A percentile compares a stretch with the other conserved stretches of the same genome.
These are phyloP conservation scores for Oenanthe sinensis DNA, from an alignment of 129 eudicot species.

Conservation along the genomic window DNA sequence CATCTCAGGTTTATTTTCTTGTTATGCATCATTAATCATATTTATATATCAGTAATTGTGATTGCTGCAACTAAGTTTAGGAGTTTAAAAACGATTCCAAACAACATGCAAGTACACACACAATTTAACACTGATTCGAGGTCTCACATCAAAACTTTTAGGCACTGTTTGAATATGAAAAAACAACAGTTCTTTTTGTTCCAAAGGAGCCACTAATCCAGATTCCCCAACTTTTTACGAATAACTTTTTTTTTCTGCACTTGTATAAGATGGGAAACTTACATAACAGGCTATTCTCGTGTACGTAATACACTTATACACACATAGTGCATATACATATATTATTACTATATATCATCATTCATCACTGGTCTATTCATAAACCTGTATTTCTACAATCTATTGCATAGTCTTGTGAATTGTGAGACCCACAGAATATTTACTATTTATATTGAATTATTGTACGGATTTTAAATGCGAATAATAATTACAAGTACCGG, in stretches of 20 bases:
- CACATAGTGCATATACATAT: background rate
- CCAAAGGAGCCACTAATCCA: background rate
- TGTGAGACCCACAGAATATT: constrained; percentile 3
- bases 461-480: background rate
- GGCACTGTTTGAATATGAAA: background rate
- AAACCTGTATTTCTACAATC: background rate
- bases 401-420: background rate
- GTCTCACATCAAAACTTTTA: constrained; percentile 1
- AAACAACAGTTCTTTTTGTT: background rate
- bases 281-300: background rate
- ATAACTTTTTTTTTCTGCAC: background rate
- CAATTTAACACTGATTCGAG: background rate
- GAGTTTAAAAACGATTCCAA: background rate
- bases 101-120: background rate
- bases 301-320: background rate
- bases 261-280: background rate
- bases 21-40: too few relatives aligned
- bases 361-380: background rate
- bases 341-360: too few relatives aligned
- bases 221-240: background rate
- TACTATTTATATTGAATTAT: constrained; percentile 5
- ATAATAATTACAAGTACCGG: background rate
- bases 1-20: too few relatives aligned
- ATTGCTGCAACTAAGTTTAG: too few relatives aligned
- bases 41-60: too few relatives aligned